phyloP scores from a whole-genome alignment of 805 yeast genomes.

The Lipomyces yamadae region DNA sequence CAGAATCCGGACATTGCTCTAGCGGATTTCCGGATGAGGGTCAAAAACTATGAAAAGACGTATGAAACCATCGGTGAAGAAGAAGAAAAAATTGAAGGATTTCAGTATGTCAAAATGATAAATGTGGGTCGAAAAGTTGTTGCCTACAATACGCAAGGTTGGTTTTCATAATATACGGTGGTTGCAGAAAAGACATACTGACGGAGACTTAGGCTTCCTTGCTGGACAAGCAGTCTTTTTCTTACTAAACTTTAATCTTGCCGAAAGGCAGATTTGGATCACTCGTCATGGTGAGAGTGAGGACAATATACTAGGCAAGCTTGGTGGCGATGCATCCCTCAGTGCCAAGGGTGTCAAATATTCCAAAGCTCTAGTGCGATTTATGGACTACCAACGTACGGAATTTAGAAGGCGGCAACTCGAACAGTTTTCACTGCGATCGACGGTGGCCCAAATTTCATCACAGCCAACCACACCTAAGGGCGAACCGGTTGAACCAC shows the following conservation, averaged over 20 bases:
- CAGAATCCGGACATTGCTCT: constrained; percentile 84
- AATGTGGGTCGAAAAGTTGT: constrained; percentile 95
- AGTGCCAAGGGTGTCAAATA: constrained; percentile 80
- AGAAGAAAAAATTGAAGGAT: constrained; percentile 63
- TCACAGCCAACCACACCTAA: constrained; percentile 42
- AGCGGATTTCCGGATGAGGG: constrained; percentile 78
- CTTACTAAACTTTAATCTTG: constrained; percentile 82
- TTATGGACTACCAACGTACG: constrained; percentile 70
- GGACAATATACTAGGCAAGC: constrained; percentile 81
- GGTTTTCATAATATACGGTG: constrained; percentile 39
- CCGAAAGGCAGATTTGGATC: constrained; percentile 91
- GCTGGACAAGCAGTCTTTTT: constrained; percentile 94
- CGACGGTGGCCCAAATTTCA: constrained; percentile 49
- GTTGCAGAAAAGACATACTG: not conserved
- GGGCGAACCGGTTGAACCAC: constrained; percentile 62
- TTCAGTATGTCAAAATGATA: constrained; percentile 92
- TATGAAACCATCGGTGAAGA: constrained; percentile 87
- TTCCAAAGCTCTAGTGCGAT: constrained; percentile 71
- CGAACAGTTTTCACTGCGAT: constrained; percentile 54
- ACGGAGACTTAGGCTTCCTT: constrained; percentile 57
- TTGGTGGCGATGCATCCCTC: constrained; percentile 88
- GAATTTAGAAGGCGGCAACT: constrained; percentile 70
- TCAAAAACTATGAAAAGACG: constrained; percentile 82
- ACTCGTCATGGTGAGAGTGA: constrained; percentile 92
- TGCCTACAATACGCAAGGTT: constrained; percentile 75